Conservation (phyloP, 2,329 filamentous ascomycete species). For the Myriosclerotinia duriaeana region DNA sequence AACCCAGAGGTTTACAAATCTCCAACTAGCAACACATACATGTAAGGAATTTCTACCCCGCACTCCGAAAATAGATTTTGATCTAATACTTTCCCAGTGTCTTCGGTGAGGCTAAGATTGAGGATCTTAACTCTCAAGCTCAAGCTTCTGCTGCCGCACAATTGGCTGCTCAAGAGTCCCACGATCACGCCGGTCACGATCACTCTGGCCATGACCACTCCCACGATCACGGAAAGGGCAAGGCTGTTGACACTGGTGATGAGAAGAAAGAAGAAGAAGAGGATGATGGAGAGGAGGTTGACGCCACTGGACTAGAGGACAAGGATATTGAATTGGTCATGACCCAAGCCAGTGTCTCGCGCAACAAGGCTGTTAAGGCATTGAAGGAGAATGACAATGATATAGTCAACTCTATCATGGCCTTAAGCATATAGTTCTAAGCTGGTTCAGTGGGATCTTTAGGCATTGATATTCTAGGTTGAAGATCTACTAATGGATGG, state of each 20-base stretch:
- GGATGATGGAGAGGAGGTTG: conserved; percentile 93
- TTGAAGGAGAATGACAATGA: conserved; percentile 99
- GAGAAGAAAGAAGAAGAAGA: conserved; percentile 75
- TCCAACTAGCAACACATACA: conserved; percentile 98
- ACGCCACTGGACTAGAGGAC: conserved; percentile 89
- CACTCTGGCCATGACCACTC: conserved; percentile 65
- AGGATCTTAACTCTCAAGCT: conserved; percentile 98
- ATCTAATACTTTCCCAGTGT: conserved; percentile 59
- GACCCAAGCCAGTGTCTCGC: conserved; percentile 92
- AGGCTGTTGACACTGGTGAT: conserved; percentile 64
- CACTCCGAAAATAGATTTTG: conserved; percentile 9
- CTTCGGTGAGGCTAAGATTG: conserved; percentile 99
- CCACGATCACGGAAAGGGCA: conserved; percentile 57
- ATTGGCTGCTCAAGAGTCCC: conserved; percentile 71
- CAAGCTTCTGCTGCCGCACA: conserved; percentile 95
- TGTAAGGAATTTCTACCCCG: conserved; percentile 61
- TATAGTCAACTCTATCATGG: conserved; percentile 99
- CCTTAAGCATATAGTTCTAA: conserved; percentile 70
- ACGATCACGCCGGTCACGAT: conserved; percentile 52
- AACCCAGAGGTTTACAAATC: conserved; percentile 99
- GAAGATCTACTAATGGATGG: conserved; percentile 3
- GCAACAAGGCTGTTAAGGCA: conserved; percentile 98
- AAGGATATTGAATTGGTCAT: conserved; percentile 99
- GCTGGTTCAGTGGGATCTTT: conserved; percentile 23
- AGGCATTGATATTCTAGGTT: conserved; percentile 3